These are phyloP conservation scores for Raphanus sativus DNA, from an alignment of 345 rosid species.

Conservation along the genomic window DNA sequence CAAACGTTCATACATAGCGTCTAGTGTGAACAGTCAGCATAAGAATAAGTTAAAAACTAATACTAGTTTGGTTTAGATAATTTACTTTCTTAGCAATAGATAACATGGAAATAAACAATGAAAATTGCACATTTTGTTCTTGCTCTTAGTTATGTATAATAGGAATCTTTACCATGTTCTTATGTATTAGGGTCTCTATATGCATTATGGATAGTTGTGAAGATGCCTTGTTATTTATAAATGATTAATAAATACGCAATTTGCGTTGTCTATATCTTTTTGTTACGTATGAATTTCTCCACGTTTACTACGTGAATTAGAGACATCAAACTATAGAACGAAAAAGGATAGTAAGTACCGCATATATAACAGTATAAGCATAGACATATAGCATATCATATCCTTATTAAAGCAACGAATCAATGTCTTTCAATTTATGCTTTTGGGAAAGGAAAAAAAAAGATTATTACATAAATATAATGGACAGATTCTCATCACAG, in stretches of 20 bases:
- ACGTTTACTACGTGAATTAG: background rate
- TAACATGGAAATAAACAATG: background rate
- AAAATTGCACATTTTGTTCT: background rate
- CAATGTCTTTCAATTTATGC: background rate
- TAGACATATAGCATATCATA: background rate
- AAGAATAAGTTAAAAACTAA: background rate
- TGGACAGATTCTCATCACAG: slow-evolving; percentile 8
- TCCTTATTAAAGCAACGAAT: background rate
- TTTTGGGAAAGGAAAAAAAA: background rate
- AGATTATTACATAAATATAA: no score
- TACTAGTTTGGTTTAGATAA: background rate
- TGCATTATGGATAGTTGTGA: background rate
- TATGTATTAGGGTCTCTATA: background rate
- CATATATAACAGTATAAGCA: background rate
- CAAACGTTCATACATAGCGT: no score
- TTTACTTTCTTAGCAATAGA: background rate
- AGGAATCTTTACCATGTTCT: background rate
- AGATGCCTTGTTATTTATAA: background rate
- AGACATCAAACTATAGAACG: background rate
- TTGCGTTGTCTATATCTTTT: background rate
- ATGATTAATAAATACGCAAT: background rate
- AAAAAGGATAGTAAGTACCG: no score
- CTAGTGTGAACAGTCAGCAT: background rate
- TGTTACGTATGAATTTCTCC: background rate
- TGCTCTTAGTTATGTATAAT: background rate